Conservation (phyloP, 2,329 filamentous ascomycete species). For the Aureobasidium sp. region DNA sequence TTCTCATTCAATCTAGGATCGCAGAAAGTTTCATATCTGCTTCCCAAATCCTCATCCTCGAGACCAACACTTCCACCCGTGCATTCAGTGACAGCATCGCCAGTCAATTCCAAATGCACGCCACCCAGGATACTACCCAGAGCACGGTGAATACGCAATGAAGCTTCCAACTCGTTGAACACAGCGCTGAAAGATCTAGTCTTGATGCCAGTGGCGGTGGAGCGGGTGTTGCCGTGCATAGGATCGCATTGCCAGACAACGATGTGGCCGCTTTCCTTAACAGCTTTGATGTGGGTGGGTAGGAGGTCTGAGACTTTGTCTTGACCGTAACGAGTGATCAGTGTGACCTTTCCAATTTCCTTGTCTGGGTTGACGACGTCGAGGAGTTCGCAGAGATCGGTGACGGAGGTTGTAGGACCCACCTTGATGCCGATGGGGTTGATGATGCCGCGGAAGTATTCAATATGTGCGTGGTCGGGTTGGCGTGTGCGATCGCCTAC, state of each 20-base stretch:
- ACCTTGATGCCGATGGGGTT: constrained; percentile 99
- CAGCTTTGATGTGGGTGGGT: constrained; percentile 87
- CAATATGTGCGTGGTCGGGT: constrained; percentile 92
- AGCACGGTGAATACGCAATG: constrained; percentile 85
- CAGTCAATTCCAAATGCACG: constrained; percentile 94
- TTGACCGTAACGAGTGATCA: constrained; percentile 96
- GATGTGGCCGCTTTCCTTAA: constrained; percentile 77
- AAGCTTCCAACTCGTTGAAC: constrained; percentile 85
- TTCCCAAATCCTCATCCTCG: constrained; percentile 86
- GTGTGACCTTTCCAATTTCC: constrained; percentile 92
- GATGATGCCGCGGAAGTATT: constrained; percentile 96
- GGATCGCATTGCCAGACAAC: constrained; percentile 99
- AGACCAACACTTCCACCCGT: constrained; percentile 89
- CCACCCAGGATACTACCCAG: constrained; percentile 90
- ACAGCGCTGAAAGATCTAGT: constrained; percentile 94
- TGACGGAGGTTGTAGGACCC: constrained; percentile 81
- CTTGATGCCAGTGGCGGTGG: constrained; percentile 83
- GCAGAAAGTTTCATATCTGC: constrained; percentile 97
- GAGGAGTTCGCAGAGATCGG: constrained; percentile 82
- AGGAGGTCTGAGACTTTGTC: constrained; percentile 79
- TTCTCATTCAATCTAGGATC: constrained; percentile 98
- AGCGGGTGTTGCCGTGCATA: constrained; percentile 85
- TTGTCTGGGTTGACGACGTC: constrained; percentile 84
- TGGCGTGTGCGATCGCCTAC: constrained; percentile 97
- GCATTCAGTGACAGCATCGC: constrained; percentile 97